Conservation (phyloP, 139 green algal species). For the Limnomonas spitsbergensis region DNA sequence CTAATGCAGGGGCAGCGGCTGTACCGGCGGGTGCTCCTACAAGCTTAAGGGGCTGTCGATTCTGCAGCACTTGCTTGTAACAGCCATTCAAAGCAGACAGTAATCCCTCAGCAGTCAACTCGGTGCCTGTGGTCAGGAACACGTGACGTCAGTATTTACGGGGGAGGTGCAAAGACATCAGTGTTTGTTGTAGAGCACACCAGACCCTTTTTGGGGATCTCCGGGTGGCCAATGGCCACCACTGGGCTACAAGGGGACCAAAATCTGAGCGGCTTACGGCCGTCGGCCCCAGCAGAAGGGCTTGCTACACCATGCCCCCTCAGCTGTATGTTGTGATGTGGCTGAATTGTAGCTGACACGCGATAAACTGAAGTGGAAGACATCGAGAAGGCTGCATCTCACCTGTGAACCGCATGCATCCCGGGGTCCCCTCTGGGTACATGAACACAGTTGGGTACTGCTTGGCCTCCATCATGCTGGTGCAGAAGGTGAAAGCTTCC, state of each 20-base stretch:
- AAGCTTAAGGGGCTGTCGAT: neutral
- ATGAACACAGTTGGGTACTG: neutral
- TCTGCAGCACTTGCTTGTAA: neutral
- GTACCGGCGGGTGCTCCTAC: neutral
- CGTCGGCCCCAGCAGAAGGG: neutral
- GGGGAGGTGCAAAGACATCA: neutral
- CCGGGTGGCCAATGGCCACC: no score
- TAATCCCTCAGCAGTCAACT: neutral
- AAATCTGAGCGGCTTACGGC: no score
- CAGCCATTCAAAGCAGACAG: neutral
- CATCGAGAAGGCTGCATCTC: neutral
- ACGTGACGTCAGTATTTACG: neutral
- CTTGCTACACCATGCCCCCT: neutral
- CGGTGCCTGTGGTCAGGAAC: neutral
- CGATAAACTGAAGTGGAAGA: neutral
- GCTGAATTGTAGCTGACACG: no score
- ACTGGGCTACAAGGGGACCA: neutral
- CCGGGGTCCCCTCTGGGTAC: neutral
- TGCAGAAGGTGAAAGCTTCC: conserved; percentile 5
- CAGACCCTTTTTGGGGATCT: no score
- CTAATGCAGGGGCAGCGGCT: neutral
- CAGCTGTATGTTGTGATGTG: no score
- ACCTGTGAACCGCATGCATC: conserved; percentile 1
- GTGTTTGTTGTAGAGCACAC: neutral
- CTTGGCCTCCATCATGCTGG: neutral